phyloP scores from a whole-genome alignment of 257 asterid species.

The Eustoma russellianum region DNA sequence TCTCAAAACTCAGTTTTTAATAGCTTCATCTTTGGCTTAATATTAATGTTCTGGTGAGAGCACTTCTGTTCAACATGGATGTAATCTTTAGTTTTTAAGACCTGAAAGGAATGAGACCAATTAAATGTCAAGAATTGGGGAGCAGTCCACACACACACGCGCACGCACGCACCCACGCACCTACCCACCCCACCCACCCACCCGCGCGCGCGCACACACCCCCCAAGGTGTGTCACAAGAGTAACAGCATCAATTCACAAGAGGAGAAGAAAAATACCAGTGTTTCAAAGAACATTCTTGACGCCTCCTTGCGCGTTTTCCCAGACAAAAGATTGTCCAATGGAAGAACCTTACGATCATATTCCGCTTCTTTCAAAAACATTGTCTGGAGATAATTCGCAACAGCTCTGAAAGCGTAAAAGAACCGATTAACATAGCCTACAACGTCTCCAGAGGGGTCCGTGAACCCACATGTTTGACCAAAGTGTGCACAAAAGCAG shows the following conservation, averaged over 20 bases:
- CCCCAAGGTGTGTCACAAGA: too few relatives aligned
- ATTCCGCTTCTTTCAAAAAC: constrained; percentile 60
- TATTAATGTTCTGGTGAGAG: constrained; percentile 34
- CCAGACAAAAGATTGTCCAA: constrained; percentile 59
- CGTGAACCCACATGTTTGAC: too few relatives aligned
- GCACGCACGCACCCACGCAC: too few relatives aligned
- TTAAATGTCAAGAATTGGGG: too few relatives aligned
- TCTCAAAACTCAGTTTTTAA: constrained; percentile 39
- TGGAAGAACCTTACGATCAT: constrained; percentile 46
- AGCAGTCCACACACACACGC: too few relatives aligned
- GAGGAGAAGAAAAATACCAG: constrained; percentile 43
- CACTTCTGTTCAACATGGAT: constrained; percentile 51
- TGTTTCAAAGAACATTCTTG: constrained; percentile 91
- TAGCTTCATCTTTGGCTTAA: constrained; percentile 49
- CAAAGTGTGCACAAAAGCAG: too few relatives aligned
- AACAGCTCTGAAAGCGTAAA: constrained; percentile 55
- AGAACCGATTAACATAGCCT: not conserved
- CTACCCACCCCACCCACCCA: too few relatives aligned
- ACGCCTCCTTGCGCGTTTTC: constrained; percentile 93
- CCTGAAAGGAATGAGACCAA: constrained; percentile 26
- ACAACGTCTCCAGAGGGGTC: too few relatives aligned
- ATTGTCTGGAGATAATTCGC: constrained; percentile 73
- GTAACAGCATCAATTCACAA: not conserved
- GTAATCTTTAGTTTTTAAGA: constrained; percentile 66
- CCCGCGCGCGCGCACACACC: too few relatives aligned